Percentiles rank a stretch among this genome's conserved stretches.
These are phyloP conservation scores for Prunus armeniaca DNA, from an alignment of 306 rosid genomes.

Conservation along the genomic window DNA sequence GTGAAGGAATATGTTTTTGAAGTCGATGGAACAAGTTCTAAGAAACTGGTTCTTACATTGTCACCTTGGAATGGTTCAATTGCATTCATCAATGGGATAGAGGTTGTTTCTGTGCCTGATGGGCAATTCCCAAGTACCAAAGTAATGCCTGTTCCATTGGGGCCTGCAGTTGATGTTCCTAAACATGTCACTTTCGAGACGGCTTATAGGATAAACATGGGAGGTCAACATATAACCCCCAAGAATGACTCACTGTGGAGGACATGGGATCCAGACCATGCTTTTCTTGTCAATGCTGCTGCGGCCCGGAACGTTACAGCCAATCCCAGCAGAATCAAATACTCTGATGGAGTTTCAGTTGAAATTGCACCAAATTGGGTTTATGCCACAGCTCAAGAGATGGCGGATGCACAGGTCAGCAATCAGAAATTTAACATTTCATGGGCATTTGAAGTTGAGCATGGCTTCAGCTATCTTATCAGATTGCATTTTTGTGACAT, in stretches of 20 bases:
- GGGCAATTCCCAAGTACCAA: conserved; percentile 18
- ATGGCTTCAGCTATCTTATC: conserved; percentile 28
- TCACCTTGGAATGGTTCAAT: conserved; percentile 30
- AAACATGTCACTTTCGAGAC: conserved; percentile 27
- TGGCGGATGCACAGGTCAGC: conserved; percentile 38
- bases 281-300: conserved; percentile 33
- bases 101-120: conserved; percentile 23
- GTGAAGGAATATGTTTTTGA: conserved; percentile 29
- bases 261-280: conserved; percentile 33
- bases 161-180: conserved; percentile 21
- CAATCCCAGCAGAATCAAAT: conserved; percentile 24
- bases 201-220: conserved; percentile 34
- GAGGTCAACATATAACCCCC: conserved; percentile 30
- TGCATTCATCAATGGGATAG: conserved; percentile 40
- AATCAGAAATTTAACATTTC: conserved; percentile 39
- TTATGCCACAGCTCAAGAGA: conserved; percentile 42
- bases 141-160: conserved; percentile 27
- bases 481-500: conserved; percentile 39
- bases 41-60: conserved; percentile 16
- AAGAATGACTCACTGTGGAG: conserved; percentile 35
- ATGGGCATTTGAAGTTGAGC: conserved; percentile 33
- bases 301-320: conserved; percentile 20
- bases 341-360: conserved; percentile 23
- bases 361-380: conserved; percentile 39
- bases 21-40: conserved; percentile 17